Evolutionary conservation across 352 stramenopile species (phyloP), one percentile per base, ranked within the genome.

Genomic region (Globisporangium mamillatum): DNA sequence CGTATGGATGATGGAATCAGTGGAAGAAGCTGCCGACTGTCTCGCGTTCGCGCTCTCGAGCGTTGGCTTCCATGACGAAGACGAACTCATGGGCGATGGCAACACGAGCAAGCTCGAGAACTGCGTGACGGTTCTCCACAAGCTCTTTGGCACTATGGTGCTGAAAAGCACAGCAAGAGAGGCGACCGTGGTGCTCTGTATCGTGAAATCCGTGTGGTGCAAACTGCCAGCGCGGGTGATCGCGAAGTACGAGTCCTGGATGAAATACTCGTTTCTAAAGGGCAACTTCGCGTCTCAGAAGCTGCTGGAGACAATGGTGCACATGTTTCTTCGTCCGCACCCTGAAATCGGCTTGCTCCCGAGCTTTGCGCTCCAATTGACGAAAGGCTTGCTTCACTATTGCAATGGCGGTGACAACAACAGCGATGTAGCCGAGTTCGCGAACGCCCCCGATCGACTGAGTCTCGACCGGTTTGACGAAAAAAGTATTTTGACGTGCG

Each of bases 401-500:
- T 82, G 68, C 50, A 82, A 82, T 24, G 69, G 57, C 3, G 67
- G 60, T 4, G 66, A 77, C n/a, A 63, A 73, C 36, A 52, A 72
- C 10, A 52, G 41, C 24, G 58, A 71, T 7, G 27, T 61, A 36
- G 61, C 52, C 3, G 66, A 71, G 25, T 48, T 46, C 29, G 44
- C 10, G 56, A 62, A 63, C 24, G 56, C 27, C 36, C 60, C 62
- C 4, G 50, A 72, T 27, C 46, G 65, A 1, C 18, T 88, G 60
- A 52, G 63, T 6, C 69, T 82, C 20, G 56, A 67, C 3, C 55
- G 27, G 4, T 48, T 88, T 7, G 71, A 70, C n/a, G 57, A 78
- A 1, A 83, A 82, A 36, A 64, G 69, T 12, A 71, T 85, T 24
- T 14, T 78, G 34, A 78, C 73, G 7, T 69, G 80, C 5, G 79